A percentile compares a stretch with the other conserved stretches of the same genome.
phyloP scores from a whole-genome alignment of 345 rosid species.

The Salix dunnii region DNA sequence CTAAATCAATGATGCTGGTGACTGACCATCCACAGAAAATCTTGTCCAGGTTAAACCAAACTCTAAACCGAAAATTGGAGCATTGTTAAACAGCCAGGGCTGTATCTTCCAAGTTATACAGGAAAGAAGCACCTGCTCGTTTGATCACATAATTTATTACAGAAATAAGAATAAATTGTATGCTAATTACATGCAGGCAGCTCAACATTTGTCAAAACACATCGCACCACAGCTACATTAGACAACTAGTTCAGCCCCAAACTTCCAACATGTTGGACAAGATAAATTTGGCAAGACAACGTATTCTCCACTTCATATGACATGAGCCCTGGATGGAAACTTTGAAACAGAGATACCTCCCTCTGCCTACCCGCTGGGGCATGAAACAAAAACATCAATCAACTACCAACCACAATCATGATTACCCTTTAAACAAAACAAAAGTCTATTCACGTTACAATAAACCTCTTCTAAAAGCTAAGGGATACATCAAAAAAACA shows the following conservation, averaged over 20 bases:
- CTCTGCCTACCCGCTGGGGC: background rate
- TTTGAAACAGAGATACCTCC: background rate
- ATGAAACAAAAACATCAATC: background rate
- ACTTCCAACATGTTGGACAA: background rate
- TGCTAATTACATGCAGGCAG: background rate
- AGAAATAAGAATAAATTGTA: background rate
- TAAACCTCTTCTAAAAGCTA: background rate
- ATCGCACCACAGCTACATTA: background rate
- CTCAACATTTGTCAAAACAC: background rate
- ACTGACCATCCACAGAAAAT: background rate
- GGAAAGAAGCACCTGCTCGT: background rate
- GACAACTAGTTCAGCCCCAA: background rate
- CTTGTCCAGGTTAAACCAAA: background rate
- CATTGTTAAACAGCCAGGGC: background rate
- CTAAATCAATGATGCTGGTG: background rate
- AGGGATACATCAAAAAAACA: background rate
- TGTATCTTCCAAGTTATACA: conserved; percentile 1
- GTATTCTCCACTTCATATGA: background rate
- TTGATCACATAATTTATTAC: background rate
- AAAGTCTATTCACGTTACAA: background rate
- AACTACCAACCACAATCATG: background rate
- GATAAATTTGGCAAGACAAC: background rate
- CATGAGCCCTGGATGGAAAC: background rate
- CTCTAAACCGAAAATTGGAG: background rate
- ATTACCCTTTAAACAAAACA: background rate